phyloP scores from a whole-genome alignment of 148 eudicot species.

The Amaranthus hypochondriacus region DNA sequence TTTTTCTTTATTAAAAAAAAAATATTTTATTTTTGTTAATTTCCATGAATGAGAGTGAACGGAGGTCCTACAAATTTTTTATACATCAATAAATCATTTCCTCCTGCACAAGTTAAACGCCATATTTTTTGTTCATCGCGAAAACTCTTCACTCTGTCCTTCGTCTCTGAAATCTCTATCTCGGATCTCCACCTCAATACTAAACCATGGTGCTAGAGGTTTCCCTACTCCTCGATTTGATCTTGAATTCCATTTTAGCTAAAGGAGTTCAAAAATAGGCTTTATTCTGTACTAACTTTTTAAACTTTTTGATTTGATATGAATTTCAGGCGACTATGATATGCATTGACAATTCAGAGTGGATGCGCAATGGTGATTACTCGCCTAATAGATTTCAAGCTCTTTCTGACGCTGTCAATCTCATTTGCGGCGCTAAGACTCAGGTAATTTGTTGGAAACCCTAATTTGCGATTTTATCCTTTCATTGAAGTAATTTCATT shows the following conservation, averaged over 20 bases:
- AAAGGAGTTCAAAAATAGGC: constrained; percentile 25
- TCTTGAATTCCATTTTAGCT: background rate
- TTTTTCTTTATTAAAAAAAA: no score
- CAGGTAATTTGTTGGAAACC: constrained; percentile 47
- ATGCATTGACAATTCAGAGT: constrained; percentile 91
- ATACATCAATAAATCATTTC: constrained; percentile 4
- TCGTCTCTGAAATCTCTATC: background rate
- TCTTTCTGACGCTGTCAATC: constrained; percentile 90
- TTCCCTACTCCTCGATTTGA: background rate
- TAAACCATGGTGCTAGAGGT: constrained; percentile 81
- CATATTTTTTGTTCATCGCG: background rate
- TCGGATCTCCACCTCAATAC: constrained; percentile 10
- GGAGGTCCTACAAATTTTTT: no score
- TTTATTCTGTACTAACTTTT: background rate
- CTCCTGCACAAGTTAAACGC: constrained; percentile 19
- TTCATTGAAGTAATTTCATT: background rate
- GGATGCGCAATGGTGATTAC: constrained; percentile 98
- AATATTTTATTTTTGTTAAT: no score
- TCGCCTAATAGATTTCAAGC: constrained; percentile 77
- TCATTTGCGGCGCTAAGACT: constrained; percentile 93
- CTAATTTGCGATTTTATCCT: constrained; percentile 1
- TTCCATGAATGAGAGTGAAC: no score
- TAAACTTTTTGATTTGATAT: background rate
- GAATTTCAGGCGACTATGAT: constrained; percentile 86
- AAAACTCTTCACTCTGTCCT: background rate